Evolutionary conservation across 768 basidiomycete genomes (phyloP).

Genomic region (Wakefieldia striispora): DNA sequence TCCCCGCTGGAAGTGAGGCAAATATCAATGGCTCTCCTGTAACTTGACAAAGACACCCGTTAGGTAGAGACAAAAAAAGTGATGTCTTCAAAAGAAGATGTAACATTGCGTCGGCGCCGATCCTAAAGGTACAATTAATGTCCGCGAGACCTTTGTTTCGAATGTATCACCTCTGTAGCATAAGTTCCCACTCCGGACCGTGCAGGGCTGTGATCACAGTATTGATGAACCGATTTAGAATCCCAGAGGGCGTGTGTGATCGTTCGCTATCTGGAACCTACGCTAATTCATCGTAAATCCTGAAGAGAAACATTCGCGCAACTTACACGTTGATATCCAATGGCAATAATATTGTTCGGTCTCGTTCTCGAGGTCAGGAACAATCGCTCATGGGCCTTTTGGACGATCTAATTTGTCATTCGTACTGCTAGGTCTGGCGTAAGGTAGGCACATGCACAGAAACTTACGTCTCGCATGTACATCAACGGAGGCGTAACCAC

Average conservation of each 20-base stretch:
- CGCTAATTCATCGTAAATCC: not conserved
- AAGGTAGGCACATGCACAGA: not conserved
- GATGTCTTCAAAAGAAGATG: conserved; percentile 76
- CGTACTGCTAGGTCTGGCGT: not conserved
- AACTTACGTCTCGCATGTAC: conserved; percentile 54
- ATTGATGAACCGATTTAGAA: conserved; percentile 66
- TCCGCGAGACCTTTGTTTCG: not conserved
- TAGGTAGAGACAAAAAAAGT: conserved; percentile 74
- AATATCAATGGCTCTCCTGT: conserved; percentile 68
- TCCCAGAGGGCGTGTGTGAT: conserved; percentile 39
- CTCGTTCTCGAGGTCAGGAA: conserved; percentile 39
- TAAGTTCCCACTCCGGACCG: conserved; percentile 60
- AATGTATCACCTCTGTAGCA: conserved; percentile 55
- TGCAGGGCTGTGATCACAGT: conserved; percentile 70
- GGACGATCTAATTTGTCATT: conserved; percentile 47
- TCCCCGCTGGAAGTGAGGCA: conserved; percentile 26
- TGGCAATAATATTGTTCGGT: conserved; percentile 58
- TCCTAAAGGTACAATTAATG: conserved; percentile 40
- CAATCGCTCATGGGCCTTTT: conserved; percentile 56
- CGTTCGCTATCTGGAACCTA: conserved; percentile 35
- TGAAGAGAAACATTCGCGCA: not conserved
- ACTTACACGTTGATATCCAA: conserved; percentile 62
- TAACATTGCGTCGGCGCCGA: conserved; percentile 74
- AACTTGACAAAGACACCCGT: conserved; percentile 82
- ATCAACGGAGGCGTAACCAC: conserved; percentile 39